Evolutionary conservation across 768 basidiomycete genomes (phyloP).

Genomic region (Pleurotus sapidus): DNA sequence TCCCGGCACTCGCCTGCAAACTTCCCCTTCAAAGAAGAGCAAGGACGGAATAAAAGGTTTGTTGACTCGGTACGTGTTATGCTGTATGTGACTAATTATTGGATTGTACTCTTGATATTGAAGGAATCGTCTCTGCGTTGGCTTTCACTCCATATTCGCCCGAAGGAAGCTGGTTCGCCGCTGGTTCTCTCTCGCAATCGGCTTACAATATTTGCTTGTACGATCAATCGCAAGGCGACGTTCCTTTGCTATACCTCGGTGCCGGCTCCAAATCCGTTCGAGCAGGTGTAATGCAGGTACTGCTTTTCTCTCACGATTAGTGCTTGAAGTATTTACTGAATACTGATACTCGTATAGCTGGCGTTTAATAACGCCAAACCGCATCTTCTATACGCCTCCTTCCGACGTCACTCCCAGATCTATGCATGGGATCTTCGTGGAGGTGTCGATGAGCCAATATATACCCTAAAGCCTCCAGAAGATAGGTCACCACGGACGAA

Average conservation of each 20-base stretch:
- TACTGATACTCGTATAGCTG: slow-evolving; percentile 39
- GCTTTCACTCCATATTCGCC: slow-evolving; percentile 58
- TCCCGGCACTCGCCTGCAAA: slow-evolving; percentile 65
- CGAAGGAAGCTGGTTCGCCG: slow-evolving; percentile 69
- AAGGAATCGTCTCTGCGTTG: slow-evolving; percentile 85
- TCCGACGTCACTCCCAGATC: slow-evolving; percentile 60
- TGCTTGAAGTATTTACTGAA: neutral
- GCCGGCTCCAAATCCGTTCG: slow-evolving; percentile 35
- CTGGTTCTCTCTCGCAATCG: slow-evolving; percentile 65
- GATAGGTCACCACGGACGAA: slow-evolving; percentile 43
- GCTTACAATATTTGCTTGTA: slow-evolving; percentile 64
- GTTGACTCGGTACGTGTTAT: neutral
- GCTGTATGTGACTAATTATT: neutral
- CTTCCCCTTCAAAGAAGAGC: slow-evolving; percentile 72
- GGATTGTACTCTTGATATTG: neutral
- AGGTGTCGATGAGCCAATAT: slow-evolving; percentile 41
- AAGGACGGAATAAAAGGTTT: slow-evolving; percentile 86
- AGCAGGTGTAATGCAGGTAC: slow-evolving; percentile 56
- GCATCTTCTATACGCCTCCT: slow-evolving; percentile 75
- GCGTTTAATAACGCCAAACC: slow-evolving; percentile 75
- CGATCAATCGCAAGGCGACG: slow-evolving; percentile 52
- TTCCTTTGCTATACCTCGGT: slow-evolving; percentile 61
- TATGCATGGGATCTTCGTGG: slow-evolving; percentile 81
- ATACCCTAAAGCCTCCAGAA: slow-evolving; percentile 27
- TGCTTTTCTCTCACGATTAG: neutral